Conservation (phyloP, 495 filamentous ascomycete species). For the Talaromyces nanjingensis region DNA sequence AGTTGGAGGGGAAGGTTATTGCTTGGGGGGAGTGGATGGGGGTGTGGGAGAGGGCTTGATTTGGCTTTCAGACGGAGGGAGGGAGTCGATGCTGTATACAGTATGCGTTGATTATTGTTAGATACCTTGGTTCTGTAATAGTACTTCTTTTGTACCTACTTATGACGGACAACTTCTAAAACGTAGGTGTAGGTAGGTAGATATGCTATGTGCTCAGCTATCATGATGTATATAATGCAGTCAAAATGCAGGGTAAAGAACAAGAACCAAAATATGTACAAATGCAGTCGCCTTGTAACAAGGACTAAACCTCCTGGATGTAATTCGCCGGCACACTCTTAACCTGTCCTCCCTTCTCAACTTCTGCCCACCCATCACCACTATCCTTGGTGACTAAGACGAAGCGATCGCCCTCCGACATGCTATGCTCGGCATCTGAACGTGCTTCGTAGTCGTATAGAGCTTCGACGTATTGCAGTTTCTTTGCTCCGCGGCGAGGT, state of each 20-base stretch:
- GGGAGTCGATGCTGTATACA: background rate
- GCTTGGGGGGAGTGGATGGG: constrained; percentile 49
- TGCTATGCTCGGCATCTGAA: constrained; percentile 80
- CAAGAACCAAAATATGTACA: background rate
- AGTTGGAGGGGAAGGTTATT: constrained; percentile 38
- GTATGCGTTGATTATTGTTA: background rate
- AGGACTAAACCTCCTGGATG: constrained; percentile 61
- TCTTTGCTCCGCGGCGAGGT: constrained; percentile 87
- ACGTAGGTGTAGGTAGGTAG: background rate
- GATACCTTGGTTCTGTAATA: background rate
- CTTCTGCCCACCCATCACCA: constrained; percentile 95
- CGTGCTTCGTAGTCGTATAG: constrained; percentile 86
- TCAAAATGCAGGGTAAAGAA: background rate
- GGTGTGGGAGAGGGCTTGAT: constrained; percentile 32
- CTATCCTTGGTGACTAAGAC: constrained; percentile 76
- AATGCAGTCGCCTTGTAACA: constrained; percentile 2
- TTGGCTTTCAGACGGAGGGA: background rate
- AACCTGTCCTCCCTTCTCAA: constrained; percentile 83
- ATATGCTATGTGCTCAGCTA: background rate
- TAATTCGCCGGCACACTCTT: constrained; percentile 94
- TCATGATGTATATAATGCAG: background rate
- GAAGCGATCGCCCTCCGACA: constrained; percentile 86
- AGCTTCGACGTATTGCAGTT: constrained; percentile 89
- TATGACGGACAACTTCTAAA: background rate
- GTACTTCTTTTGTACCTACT: background rate